Evolutionary conservation across 768 basidiomycete species (phyloP).

Genomic region (Leccinum imitatum): DNA sequence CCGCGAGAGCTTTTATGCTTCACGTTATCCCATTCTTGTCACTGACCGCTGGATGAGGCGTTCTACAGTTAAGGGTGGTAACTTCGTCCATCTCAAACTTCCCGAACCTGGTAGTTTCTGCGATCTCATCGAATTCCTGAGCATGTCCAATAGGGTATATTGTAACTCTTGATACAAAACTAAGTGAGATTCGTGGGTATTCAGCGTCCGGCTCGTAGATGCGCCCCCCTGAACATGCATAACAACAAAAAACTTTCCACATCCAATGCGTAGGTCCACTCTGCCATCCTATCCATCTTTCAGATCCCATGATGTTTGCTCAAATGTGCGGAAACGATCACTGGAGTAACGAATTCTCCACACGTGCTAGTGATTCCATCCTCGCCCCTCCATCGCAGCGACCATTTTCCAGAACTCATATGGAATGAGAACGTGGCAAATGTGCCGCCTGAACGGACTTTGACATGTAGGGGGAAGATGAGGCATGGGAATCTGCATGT

Average conservation of each 20-base stretch:
- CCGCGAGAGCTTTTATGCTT: too few species aligned
- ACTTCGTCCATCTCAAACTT: too few species aligned
- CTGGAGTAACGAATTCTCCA: neutral
- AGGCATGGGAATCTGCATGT: neutral
- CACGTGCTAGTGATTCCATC: neutral
- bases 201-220: too few species aligned
- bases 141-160: neutral
- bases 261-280: neutral
- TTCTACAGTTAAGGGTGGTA: neutral
- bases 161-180: too few species aligned
- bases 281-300: neutral
- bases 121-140: too few species aligned
- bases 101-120: too few species aligned
- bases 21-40: neutral
- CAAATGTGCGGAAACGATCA: neutral
- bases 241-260: neutral
- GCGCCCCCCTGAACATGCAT: neutral
- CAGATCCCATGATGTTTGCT: neutral
- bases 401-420: neutral
- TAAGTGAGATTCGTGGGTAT: too few species aligned
- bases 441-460: neutral
- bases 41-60: too few species aligned
- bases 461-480: neutral
- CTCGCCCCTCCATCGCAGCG: neutral
- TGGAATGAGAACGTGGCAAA: neutral